Base-by-base conservation (phyloP, 2,329 filamentous ascomycete genomes). In the Chaetomiaceae sp. region DNA sequence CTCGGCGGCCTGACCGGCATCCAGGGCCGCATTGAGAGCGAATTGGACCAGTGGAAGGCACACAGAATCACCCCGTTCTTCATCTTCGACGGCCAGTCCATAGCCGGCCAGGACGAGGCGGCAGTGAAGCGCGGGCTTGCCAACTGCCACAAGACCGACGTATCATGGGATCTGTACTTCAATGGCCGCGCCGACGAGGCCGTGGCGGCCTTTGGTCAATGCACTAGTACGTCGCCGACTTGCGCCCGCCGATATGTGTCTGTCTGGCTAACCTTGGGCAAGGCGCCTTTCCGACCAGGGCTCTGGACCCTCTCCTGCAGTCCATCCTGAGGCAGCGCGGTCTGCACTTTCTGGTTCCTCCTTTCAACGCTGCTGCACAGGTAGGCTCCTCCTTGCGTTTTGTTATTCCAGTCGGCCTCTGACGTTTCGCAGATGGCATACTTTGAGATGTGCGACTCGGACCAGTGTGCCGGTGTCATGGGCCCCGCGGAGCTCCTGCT, bases 161-260 rank as follows among this genome's bases (percentile, higher is more conserved):
- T 85, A 54, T 94, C 92, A 4, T 99, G 94, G 92, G 80, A 82
- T 3, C 74, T 95, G 43, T 99, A 99, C 71, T 87, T 91, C 65
- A 81, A 85, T 59, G 84, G 89, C 50, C 79, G 89, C 63, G 89
- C 91, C 14, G 83, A 88, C 59, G 80, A 87, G 60, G 91, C 94
- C 15, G 92, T 97, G 6, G 76, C 81, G 53, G 85, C 87, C n/a
- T 97, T 97, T 72, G 91, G 91, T 58, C 70, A 72, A 44, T 85
- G 85, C 66, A 87, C 87, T 63, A 85, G 89, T 91, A 79, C 60
- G 71, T 53, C 1, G n/a, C 3, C 37, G 6, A 25, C 7, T 25
- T 27, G 1, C 4, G 23, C 4, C 15, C 19, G 29, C 12, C 22
- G 23, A 20, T 19, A n/a, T n/a, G 25, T n/a, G 25, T 15, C 15